phyloP scores from a whole-genome alignment of 768 basidiomycete species.

The Galerina sulciceps region DNA sequence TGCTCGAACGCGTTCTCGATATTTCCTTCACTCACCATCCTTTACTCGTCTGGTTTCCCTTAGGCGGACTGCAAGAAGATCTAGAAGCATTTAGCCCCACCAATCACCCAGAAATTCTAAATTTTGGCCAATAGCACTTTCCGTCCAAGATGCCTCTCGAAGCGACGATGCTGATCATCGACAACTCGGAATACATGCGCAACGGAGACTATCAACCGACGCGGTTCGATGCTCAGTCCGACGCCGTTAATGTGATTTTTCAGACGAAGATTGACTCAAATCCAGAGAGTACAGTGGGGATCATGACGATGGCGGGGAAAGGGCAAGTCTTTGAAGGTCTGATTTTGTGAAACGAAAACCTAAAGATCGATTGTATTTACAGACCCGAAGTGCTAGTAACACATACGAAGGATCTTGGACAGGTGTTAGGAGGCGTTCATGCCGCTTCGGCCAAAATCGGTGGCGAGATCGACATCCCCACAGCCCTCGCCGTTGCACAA shows the following conservation, averaged over 20 bases:
- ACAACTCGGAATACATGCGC: slow-evolving; percentile 98
- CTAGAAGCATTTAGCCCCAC: no score
- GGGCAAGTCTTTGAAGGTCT: slow-evolving; percentile 55
- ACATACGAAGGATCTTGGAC: slow-evolving; percentile 93
- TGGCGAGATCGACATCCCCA: slow-evolving; percentile 84
- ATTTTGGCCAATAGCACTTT: neutral
- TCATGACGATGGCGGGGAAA: slow-evolving; percentile 99
- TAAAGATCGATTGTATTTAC: slow-evolving; percentile 7
- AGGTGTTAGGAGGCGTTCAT: slow-evolving; percentile 84
- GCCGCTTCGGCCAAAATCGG: slow-evolving; percentile 71
- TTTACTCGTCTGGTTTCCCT: neutral
- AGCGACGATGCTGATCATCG: slow-evolving; percentile 96
- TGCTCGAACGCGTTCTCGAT: slow-evolving; percentile 1
- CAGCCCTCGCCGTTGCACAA: slow-evolving; percentile 91
- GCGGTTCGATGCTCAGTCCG: slow-evolving; percentile 88
- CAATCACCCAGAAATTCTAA: neutral
- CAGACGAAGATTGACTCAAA: slow-evolving; percentile 94
- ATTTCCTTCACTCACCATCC: neutral
- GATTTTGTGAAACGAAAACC: neutral
- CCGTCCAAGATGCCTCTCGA: slow-evolving; percentile 84
- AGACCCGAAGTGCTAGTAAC: slow-evolving; percentile 97
- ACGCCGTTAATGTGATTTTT: slow-evolving; percentile 90
- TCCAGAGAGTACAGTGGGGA: slow-evolving; percentile 95
- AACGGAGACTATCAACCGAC: slow-evolving; percentile 91
- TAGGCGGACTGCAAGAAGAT: no score